Evolutionary conservation across 495 filamentous ascomycete species (phyloP).

Genomic region (Penicillium dipodomyicola): DNA sequence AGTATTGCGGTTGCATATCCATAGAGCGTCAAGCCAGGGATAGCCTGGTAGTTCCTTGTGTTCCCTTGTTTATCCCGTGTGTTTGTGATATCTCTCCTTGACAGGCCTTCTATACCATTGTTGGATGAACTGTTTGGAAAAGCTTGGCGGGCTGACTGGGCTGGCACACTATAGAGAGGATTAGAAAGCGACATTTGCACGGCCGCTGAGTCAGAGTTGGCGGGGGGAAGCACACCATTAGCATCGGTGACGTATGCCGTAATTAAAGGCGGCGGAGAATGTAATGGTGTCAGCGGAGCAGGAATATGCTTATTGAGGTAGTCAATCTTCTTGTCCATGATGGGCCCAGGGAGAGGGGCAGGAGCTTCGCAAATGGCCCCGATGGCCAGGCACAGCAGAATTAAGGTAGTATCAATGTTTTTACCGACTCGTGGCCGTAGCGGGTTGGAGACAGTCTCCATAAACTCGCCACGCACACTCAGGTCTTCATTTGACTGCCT

Average conservation of each 20-base stretch:
- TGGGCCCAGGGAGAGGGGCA: slow-evolving; percentile 56
- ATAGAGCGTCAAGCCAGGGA: slow-evolving; percentile 91
- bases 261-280: neutral
- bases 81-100: slow-evolving; percentile 16
- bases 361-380: slow-evolving; percentile 76
- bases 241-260: slow-evolving; percentile 13
- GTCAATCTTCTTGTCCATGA: slow-evolving; percentile 28
- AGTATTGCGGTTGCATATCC: slow-evolving; percentile 84
- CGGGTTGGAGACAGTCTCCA: slow-evolving; percentile 8
- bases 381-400: slow-evolving; percentile 79
- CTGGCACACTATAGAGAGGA: slow-evolving; percentile 22
- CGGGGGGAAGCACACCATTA: slow-evolving; percentile 29
- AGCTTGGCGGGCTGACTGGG: slow-evolving; percentile 18
- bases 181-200: slow-evolving; percentile 15
- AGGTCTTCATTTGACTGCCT: slow-evolving; percentile 41
- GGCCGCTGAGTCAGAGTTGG: slow-evolving; percentile 26
- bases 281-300: slow-evolving; percentile 14
- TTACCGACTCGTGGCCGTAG: slow-evolving; percentile 28
- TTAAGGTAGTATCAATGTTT: slow-evolving; percentile 64
- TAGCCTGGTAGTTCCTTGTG: slow-evolving; percentile 70
- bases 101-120: neutral
- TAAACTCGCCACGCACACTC: slow-evolving; percentile 21
- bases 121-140: slow-evolving; percentile 20
- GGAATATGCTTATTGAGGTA: slow-evolving; percentile 33
- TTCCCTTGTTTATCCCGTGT: slow-evolving; percentile 16